Conservation (phyloP, 805 yeast genomes). For the Kodamaea neixiangensis region DNA sequence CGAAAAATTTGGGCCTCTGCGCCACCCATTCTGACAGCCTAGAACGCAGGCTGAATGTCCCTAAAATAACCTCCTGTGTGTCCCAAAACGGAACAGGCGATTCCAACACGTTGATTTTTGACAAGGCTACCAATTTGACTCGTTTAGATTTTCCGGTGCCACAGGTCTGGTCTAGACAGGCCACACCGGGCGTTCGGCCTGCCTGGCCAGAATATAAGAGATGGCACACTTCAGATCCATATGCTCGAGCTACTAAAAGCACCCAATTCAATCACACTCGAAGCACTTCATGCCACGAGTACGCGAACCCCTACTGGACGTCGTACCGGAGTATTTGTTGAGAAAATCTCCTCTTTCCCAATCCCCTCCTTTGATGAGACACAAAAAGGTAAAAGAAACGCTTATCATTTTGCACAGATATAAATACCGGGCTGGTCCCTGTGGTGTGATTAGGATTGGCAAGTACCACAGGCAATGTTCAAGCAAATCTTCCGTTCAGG, state of each 20-base stretch:
- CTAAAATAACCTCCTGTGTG: not conserved
- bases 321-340: conserved; percentile 7
- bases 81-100: not conserved
- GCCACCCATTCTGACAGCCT: not conserved
- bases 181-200: too few species aligned
- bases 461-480: conserved; percentile 8
- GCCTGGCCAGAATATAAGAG: too few species aligned
- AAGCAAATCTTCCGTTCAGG: conserved; percentile 8
- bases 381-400: conserved; percentile 1
- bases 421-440: not conserved
- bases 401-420: not conserved
- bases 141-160: not conserved
- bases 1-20: not conserved
- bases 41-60: not conserved
- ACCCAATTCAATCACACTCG: too few species aligned
- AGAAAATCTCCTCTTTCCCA: conserved; percentile 5
- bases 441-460: not conserved
- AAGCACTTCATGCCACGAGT: too few species aligned
- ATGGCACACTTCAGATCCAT: too few species aligned
- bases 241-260: too few species aligned
- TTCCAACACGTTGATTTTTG: conserved; percentile 4
- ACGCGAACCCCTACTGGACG: too few species aligned
- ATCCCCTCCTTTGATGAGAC: conserved; percentile 3
- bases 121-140: not conserved
- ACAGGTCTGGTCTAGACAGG: too few species aligned